Evolutionary conservation across 1,284 basidiomycete genomes (phyloP).

Genomic region (Vanrija sp.): DNA sequence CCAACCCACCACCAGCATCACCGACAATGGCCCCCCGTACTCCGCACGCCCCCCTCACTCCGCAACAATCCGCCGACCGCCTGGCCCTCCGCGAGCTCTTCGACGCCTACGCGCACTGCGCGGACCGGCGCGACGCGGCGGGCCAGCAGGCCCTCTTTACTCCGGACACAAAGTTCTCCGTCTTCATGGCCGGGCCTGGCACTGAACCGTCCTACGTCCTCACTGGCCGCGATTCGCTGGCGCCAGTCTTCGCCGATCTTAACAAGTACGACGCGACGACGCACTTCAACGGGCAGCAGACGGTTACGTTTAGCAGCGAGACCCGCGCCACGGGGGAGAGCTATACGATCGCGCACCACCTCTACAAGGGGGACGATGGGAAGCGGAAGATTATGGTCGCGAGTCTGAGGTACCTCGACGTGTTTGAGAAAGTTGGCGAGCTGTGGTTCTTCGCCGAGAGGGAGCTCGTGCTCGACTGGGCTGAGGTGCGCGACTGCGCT

Average conservation of each 20-base stretch:
- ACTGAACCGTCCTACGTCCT: neutral
- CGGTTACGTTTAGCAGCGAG: neutral
- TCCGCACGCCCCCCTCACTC: neutral
- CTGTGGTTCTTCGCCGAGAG: neutral
- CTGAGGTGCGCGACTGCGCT: neutral
- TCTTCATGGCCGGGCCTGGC: neutral
- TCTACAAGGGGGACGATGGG: neutral
- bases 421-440: neutral
- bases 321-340: neutral
- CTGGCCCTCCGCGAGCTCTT: neutral
- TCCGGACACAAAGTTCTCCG: neutral
- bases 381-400: neutral
- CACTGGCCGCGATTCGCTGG: neutral
- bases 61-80: neutral
- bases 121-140: neutral
- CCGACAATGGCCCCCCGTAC: neutral
- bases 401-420: neutral
- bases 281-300: slow-evolving; percentile 1
- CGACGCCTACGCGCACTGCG: neutral
- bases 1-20: neutral
- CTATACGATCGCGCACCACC: neutral
- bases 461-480: neutral
- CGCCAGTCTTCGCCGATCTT: neutral
- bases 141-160: neutral
- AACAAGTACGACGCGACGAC: neutral